These are phyloP conservation scores for Solanum bulbocastanum DNA, from an alignment of 257 asterid genomes.

Conservation along the genomic window DNA sequence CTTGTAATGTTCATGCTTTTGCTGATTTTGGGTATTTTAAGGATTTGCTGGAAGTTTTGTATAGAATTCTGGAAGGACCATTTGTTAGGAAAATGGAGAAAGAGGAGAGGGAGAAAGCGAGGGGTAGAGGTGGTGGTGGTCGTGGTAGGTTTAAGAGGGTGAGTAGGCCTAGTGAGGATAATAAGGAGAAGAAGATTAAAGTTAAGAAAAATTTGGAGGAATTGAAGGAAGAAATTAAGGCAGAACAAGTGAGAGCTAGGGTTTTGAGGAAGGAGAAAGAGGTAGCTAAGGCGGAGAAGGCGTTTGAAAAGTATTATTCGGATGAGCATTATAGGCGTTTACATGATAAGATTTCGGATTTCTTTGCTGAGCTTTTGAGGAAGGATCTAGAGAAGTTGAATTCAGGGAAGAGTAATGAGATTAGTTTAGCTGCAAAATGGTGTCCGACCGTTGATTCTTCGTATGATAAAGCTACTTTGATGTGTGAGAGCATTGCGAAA, in stretches of 20 bases:
- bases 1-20: constrained; percentile 9
- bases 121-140: neutral
- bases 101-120: neutral
- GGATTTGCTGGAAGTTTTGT: constrained; percentile 27
- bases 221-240: constrained; percentile 4
- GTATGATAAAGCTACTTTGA: constrained; percentile 38
- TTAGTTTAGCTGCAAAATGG: constrained; percentile 54
- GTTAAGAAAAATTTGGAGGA: neutral
- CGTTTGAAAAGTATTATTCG: constrained; percentile 15
- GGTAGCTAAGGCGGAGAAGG: constrained; percentile 20
- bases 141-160: neutral
- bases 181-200: constrained; percentile 13
- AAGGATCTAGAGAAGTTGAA: constrained; percentile 22
- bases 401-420: constrained; percentile 13
- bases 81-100: neutral
- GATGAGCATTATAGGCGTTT: constrained; percentile 28
- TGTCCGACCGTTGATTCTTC: constrained; percentile 50
- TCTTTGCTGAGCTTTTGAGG: constrained; percentile 31
- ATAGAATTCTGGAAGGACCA: constrained; percentile 26
- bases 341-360: constrained; percentile 24
- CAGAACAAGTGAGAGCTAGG: constrained; percentile 27
- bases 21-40: constrained; percentile 34
- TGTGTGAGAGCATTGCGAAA: constrained; percentile 36
- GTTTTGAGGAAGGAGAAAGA: constrained; percentile 18
- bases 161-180: neutral